phyloP scores from a whole-genome alignment of 257 asterid species.

The Nicotiana noctiflora region DNA sequence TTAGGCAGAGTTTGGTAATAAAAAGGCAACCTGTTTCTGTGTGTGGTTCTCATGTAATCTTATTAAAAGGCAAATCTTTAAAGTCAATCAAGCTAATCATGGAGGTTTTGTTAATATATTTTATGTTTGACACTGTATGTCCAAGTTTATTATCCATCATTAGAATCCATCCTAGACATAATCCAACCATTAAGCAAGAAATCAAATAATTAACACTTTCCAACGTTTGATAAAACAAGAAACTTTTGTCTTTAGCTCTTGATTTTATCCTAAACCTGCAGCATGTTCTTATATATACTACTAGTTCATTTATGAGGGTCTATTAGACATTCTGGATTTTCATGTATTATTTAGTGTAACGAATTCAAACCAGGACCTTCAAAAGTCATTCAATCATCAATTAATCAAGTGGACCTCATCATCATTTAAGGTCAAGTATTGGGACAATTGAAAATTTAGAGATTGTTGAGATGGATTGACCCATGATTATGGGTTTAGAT shows the following conservation, averaged over 20 bases:
- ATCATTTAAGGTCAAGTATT: not conserved
- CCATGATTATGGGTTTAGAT: not conserved
- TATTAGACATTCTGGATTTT: not conserved
- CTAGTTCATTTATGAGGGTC: not conserved
- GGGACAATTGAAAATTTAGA: not conserved
- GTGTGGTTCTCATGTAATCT: not conserved
- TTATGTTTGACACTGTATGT: not conserved
- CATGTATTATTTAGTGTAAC: not conserved
- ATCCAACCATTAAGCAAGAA: not conserved
- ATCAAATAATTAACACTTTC: not conserved
- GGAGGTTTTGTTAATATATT: not conserved
- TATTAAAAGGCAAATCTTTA: not conserved
- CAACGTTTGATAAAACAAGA: not conserved
- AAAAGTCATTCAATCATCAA: not conserved
- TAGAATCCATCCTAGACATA: not conserved
- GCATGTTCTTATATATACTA: not conserved
- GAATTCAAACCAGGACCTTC: not conserved
- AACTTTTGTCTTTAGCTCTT: not conserved
- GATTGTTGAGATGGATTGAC: not conserved
- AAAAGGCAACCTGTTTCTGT: not conserved
- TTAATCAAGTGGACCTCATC: not conserved
- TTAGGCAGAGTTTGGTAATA: not conserved
- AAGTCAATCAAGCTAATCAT: not conserved
- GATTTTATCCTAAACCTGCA: not conserved
- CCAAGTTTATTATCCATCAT: not conserved